Conservation (phyloP, 129 eudicot species). For the Chrysanthemum makinoi region DNA sequence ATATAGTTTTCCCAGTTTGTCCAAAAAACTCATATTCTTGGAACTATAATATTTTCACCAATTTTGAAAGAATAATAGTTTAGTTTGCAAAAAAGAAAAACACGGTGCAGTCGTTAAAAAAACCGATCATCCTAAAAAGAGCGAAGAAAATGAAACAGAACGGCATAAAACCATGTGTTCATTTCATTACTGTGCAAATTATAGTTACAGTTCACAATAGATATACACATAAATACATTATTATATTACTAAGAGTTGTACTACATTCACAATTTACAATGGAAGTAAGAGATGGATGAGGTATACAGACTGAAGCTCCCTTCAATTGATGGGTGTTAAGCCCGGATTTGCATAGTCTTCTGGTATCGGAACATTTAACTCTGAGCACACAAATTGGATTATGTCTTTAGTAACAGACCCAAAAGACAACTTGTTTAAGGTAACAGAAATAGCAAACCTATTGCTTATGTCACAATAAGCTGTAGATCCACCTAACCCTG, state of each 20-base stretch:
- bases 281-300: neutral
- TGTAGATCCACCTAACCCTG: conserved; percentile 94
- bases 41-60: no score
- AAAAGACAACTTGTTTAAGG: conserved; percentile 75
- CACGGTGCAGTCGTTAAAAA: no score
- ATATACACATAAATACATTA: neutral
- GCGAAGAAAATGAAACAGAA: no score
- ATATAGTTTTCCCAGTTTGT: no score
- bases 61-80: no score
- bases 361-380: conserved; percentile 65
- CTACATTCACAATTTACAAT: neutral
- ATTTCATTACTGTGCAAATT: neutral
- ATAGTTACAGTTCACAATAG: conserved; percentile 17
- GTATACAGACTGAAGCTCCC: conserved; percentile 19
- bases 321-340: conserved; percentile 28
- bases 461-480: conserved; percentile 66
- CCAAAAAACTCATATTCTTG: no score
- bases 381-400: conserved; percentile 74
- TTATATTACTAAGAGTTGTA: neutral
- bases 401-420: conserved; percentile 79
- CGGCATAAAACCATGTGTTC: neutral
- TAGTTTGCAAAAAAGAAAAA: no score
- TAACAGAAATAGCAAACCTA: conserved; percentile 79
- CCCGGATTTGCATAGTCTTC: conserved; percentile 43
- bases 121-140: no score